phyloP scores from a whole-genome alignment of 1,139 yeast genomes.

The Geotrichum candidum region DNA sequence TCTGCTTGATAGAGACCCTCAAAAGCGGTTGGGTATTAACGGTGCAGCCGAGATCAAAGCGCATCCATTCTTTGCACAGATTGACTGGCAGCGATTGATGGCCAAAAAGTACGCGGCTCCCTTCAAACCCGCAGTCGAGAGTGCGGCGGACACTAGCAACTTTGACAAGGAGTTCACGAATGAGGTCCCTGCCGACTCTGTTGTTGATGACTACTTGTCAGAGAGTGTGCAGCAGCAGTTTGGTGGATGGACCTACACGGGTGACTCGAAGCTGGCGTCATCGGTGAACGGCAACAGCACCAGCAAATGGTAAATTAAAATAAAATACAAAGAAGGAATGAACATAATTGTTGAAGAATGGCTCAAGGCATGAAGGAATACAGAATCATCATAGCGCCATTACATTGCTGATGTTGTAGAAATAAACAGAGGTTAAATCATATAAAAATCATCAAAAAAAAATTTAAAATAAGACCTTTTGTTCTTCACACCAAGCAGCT shows the following conservation, averaged over 20 bases:
- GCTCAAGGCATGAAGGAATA: neutral
- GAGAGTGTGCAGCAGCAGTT: conserved; percentile 91
- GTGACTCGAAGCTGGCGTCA: conserved; percentile 15
- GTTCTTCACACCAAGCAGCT: neutral
- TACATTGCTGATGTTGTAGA: neutral
- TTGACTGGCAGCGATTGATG: conserved; percentile 83
- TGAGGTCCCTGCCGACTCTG: conserved; percentile 92
- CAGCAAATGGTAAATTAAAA: conserved; percentile 9
- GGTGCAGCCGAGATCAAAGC: conserved; percentile 81
- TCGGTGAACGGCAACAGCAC: neutral
- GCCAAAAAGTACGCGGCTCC: conserved; percentile 93
- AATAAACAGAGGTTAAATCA: neutral
- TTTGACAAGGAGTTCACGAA: conserved; percentile 89
- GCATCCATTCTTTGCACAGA: conserved; percentile 82
- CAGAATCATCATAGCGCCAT: neutral
- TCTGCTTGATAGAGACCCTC: conserved; percentile 80
- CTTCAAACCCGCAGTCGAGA: conserved; percentile 85
- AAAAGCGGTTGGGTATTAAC: conserved; percentile 62
- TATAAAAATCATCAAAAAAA: neutral
- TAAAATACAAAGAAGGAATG: neutral
- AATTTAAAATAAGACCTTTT: neutral
- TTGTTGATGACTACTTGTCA: conserved; percentile 74
- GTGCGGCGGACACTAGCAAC: conserved; percentile 83
- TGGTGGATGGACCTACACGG: conserved; percentile 98
- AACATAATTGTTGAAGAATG: neutral